These are phyloP conservation scores for Podaxis sp. DNA, from an alignment of 768 basidiomycete genomes.

Conservation along the genomic window DNA sequence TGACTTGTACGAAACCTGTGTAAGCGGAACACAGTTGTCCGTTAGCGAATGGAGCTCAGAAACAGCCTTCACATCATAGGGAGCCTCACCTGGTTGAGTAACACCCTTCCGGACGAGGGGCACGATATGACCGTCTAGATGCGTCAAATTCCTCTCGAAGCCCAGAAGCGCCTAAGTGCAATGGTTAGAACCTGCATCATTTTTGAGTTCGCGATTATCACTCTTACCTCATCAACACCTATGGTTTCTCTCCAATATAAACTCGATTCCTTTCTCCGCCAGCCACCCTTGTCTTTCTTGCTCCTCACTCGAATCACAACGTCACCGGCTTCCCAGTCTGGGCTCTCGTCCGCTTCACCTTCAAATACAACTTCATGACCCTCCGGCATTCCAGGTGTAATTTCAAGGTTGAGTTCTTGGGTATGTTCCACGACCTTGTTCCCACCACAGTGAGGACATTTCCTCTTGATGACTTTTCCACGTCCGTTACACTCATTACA, in stretches of 20 bases:
- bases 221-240: constrained; percentile 80
- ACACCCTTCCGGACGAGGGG: constrained; percentile 71
- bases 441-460: constrained; percentile 82
- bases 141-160: constrained; percentile 89
- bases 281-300: constrained; percentile 74
- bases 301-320: constrained; percentile 84
- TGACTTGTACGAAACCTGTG: constrained; percentile 80
- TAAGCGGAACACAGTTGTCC: neutral
- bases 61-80: neutral
- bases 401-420: constrained; percentile 82
- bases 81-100: constrained; percentile 81
- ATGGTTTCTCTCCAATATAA: constrained; percentile 93
- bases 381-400: constrained; percentile 88
- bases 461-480: constrained; percentile 72
- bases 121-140: constrained; percentile 85
- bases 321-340: constrained; percentile 96
- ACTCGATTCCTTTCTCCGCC: constrained; percentile 86
- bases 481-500: constrained; percentile 86
- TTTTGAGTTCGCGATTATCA: neutral
- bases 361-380: constrained; percentile 92
- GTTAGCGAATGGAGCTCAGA: neutral
- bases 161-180: constrained; percentile 82
- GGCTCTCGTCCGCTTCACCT: constrained; percentile 94
- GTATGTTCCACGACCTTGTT: constrained; percentile 79
- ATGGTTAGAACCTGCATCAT: neutral